A percentile compares a stretch with the other conserved stretches of the same genome.
Conservation (phyloP, 345 rosid genomes). For the Melaleuca quinquenervia region DNA sequence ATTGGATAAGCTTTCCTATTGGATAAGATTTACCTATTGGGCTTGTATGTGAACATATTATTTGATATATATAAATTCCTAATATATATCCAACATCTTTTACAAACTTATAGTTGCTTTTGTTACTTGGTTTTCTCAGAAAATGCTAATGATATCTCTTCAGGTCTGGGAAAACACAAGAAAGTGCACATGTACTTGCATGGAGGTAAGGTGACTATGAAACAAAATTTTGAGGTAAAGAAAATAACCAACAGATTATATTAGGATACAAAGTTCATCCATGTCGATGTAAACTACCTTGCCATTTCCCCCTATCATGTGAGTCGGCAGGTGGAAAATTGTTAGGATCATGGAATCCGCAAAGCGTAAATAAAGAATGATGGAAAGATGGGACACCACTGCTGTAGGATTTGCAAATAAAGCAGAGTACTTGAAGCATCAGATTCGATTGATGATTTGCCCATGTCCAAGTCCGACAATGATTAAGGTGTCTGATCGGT, state of each 20-base stretch:
- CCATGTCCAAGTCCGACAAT: neutral
- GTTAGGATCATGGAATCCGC: neutral
- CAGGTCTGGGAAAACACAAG: too few species aligned
- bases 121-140: too few species aligned
- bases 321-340: constrained; percentile 58
- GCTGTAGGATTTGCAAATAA: neutral
- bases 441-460: neutral
- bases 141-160: too few species aligned
- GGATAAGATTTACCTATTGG: too few species aligned
- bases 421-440: neutral
- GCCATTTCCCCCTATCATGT: constrained; percentile 91
- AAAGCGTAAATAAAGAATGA: neutral
- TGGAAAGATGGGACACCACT: neutral
- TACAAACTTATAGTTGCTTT: too few species aligned
- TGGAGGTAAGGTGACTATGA: neutral
- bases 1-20: too few species aligned
- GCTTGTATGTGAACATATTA: too few species aligned
- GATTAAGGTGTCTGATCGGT: neutral
- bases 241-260: constrained; percentile 14
- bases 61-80: too few species aligned
- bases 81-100: too few species aligned
- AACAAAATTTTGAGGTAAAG: neutral
- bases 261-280: constrained; percentile 74
- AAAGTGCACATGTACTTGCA: constrained; percentile 65
- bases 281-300: constrained; percentile 93